These are phyloP conservation scores for Trichoderma asperelloides DNA, from an alignment of 495 filamentous ascomycete species.

Conservation along the genomic window DNA sequence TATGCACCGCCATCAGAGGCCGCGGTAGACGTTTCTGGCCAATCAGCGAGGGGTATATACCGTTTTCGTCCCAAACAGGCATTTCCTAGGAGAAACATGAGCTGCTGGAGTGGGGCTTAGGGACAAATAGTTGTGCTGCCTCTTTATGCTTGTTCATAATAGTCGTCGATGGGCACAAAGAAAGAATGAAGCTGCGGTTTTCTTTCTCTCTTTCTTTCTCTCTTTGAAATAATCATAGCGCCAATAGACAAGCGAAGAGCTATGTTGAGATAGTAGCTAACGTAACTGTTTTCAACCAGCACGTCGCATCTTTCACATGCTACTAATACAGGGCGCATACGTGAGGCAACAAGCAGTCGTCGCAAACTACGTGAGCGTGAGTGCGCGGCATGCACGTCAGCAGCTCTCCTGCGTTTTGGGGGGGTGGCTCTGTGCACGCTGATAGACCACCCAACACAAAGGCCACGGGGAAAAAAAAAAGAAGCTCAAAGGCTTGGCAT, in stretches of 20 bases:
- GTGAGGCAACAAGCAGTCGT: too few relatives aligned
- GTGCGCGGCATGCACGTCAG: neutral
- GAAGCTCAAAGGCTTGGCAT: neutral
- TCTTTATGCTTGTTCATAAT: too few relatives aligned
- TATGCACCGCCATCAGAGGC: neutral
- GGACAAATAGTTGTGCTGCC: too few relatives aligned
- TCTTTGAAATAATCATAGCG: too few relatives aligned
- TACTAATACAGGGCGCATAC: too few relatives aligned
- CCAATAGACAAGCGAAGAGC: too few relatives aligned
- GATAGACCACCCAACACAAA: neutral
- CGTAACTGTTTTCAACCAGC: too few relatives aligned
- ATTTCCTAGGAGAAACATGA: neutral
- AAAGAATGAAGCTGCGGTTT: neutral
- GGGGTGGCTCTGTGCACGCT: neutral
- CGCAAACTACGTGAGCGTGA: too few relatives aligned
- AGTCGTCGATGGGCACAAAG: too few relatives aligned
- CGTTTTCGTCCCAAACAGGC: slow-evolving; percentile 1
- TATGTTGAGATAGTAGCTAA: too few relatives aligned
- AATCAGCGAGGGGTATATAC: neutral
- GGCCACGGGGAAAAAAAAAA: neutral
- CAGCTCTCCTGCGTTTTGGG: neutral
- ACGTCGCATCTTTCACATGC: too few relatives aligned
- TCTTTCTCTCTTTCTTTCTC: neutral
- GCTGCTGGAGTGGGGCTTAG: neutral
- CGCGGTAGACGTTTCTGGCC: neutral